Percentiles rank a stretch among this genome's conserved stretches.
phyloP scores from a whole-genome alignment of 2,329 filamentous ascomycete genomes.

The Alternaria triticimaculans region DNA sequence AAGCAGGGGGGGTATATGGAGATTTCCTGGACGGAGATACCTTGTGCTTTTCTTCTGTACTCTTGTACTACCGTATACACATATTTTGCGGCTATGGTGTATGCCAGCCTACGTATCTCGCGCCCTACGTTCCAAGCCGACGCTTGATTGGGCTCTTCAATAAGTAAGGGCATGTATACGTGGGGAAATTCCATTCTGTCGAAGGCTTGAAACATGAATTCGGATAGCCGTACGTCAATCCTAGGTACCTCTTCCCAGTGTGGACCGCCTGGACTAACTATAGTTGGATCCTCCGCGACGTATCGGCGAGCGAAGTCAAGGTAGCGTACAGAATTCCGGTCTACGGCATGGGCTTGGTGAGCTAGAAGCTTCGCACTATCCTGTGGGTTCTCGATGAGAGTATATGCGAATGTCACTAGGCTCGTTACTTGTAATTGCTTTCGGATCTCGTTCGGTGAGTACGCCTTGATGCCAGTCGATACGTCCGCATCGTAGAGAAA shows the following conservation, averaged over 20 bases:
- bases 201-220: conserved; percentile 36
- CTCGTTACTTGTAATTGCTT: conserved; percentile 53
- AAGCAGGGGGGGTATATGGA: neutral
- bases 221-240: conserved; percentile 45
- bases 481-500: conserved; percentile 71
- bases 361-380: conserved; percentile 38
- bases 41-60: conserved; percentile 48
- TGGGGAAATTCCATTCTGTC: conserved; percentile 24
- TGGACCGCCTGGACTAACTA: no score
- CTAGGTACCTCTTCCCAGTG: no score
- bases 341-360: conserved; percentile 27
- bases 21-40: conserved; percentile 28
- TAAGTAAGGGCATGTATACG: conserved; percentile 70
- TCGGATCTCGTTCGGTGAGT: conserved; percentile 55
- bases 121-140: conserved; percentile 53
- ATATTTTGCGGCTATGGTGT: no score
- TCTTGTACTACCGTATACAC: conserved; percentile 43
- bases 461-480: conserved; percentile 44
- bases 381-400: conserved; percentile 43
- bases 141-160: conserved; percentile 55
- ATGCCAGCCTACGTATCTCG: conserved; percentile 47
- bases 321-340: conserved; percentile 29
- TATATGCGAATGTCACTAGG: conserved; percentile 51
- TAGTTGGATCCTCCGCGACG: conserved; percentile 2
- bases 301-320: conserved; percentile 43